Evolutionary conservation across 768 basidiomycete genomes (phyloP).

Genomic region (Artomyces pyxidatus): DNA sequence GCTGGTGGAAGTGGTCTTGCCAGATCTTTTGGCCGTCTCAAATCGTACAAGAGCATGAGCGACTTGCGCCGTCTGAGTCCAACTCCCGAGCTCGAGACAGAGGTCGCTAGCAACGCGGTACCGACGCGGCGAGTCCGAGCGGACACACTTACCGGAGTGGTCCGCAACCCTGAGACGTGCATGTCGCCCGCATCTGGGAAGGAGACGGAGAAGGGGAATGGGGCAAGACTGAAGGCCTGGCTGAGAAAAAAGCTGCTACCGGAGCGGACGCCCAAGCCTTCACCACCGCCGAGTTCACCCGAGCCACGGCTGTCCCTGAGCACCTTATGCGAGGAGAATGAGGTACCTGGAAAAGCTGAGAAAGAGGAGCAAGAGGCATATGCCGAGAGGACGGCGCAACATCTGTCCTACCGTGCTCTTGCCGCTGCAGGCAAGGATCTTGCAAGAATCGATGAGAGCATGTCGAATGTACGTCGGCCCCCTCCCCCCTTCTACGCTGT

Average conservation of each 20-base stretch:
- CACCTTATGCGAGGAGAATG: conserved; percentile 6
- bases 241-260: conserved; percentile 46
- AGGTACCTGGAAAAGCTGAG: conserved; percentile 3
- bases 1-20: not conserved
- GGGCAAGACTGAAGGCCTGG: conserved; percentile 55
- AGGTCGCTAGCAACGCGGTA: too few species aligned
- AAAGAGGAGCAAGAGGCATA: not conserved
- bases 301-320: conserved; percentile 7
- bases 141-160: conserved; percentile 10
- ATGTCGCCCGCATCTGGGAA: conserved; percentile 13
- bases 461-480: conserved; percentile 38
- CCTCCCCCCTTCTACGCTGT: not conserved
- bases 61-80: conserved; percentile 5
- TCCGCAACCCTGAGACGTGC: conserved; percentile 1
- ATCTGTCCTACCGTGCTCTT: conserved; percentile 40
- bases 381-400: conserved; percentile 30
- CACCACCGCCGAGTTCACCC: conserved; percentile 29
- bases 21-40: too few species aligned
- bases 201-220: conserved; percentile 24
- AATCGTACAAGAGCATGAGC: conserved; percentile 14
- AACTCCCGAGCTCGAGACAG: not conserved
- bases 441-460: conserved; percentile 41
- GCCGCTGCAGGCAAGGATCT: conserved; percentile 51
- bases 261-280: conserved; percentile 27
- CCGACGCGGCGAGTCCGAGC: conserved; percentile 6